Conservation (phyloP, 2,329 filamentous ascomycete genomes). For the Ambrosiella xylebori region DNA sequence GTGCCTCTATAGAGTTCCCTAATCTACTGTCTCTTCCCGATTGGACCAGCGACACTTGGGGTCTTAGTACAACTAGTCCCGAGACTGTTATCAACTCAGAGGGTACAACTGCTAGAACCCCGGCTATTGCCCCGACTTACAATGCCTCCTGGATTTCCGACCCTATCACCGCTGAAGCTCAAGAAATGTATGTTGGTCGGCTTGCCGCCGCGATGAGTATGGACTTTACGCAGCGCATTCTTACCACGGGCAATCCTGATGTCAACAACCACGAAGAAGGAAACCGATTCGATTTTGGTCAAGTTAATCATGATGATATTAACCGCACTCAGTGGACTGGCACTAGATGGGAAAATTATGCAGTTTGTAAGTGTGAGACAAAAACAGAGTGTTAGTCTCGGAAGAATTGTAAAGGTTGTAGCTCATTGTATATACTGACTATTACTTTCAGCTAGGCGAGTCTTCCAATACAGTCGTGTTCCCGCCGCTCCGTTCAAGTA, state of each 20-base stretch:
- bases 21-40: background rate
- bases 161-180: conserved; percentile 37
- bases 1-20: background rate
- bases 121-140: conserved; percentile 36
- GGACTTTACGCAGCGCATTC: conserved; percentile 47
- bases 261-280: conserved; percentile 17
- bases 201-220: conserved; percentile 70
- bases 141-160: conserved; percentile 31
- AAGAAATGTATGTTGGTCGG: conserved; percentile 52
- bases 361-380: conserved; percentile 5
- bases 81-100: conserved; percentile 22
- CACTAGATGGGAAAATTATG: conserved; percentile 21
- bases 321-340: conserved; percentile 27
- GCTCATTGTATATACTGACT: background rate
- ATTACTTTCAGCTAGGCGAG: background rate
- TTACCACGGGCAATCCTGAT: conserved; percentile 25
- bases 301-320: background rate
- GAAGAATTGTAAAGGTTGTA: background rate
- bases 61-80: conserved; percentile 7
- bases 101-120: too few relatives aligned
- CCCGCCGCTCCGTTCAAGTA: conserved; percentile 13
- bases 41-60: conserved; percentile 8
- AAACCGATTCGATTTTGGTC: conserved; percentile 16
- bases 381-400: background rate
- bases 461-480: background rate